Evolutionary conservation across 2,329 filamentous ascomycete species (phyloP), one percentile per base, ranked within the genome.

Genomic region (Trematosphaeria pertusa): DNA sequence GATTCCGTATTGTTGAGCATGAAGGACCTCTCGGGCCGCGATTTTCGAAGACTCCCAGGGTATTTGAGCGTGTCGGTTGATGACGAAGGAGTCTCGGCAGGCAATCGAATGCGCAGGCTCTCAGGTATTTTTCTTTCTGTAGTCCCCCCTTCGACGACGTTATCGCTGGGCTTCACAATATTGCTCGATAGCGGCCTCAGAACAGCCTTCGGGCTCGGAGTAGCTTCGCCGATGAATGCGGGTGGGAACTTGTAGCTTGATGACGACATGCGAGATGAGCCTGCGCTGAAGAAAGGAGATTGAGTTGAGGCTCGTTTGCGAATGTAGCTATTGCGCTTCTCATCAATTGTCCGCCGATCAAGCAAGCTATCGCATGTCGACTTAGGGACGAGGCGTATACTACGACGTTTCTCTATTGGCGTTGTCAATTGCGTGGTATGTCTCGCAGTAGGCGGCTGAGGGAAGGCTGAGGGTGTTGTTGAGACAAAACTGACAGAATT

Each of bases 321-420:
- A 33, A 76, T 72, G 53, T 72, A 77, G 11, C 71, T 75, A 39
- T 69, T 64, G 5, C 75, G 68, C 46, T 73, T 75, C 22, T 75
- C 72, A 28, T 72, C 63, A 4, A 75, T 44, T 1, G 71, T 62
- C 5, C 73, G 61, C 4, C 59, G 58, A 44, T 77, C 75, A 2
- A 58, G 42, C 14, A 69, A 51, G 43, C 68, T 74, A 32, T 71
- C 69, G 43, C 65, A 51, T 9, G 43, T 54, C 54, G 52, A 70
- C 2, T 59, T 40, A 18, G 61, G 50, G 3, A 77, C 72, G 8
- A 75, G 51, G 1, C 75, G 69, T 20, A 78, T 71, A 52, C 71
- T 76, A 11, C 53, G 56, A 38, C 67, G 63, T 21, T 72, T 73
- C 14, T 73, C 67, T 28, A 58, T 56, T 28, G 64, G 63, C 5